Conservation (phyloP, 129 eudicot genomes). For the Helianthus tuberosus region DNA sequence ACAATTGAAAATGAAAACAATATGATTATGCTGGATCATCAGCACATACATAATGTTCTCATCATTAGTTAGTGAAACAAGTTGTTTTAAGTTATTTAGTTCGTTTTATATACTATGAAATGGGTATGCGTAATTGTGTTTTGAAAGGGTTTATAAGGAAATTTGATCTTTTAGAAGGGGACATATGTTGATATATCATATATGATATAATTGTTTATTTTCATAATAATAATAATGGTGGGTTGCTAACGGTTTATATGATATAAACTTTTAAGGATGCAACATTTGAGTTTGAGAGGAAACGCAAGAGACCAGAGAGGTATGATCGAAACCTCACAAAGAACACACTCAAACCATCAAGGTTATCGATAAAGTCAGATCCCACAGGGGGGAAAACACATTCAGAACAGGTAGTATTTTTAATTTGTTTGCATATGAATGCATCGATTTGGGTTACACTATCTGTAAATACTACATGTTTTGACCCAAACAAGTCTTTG, state of each 20-base stretch:
- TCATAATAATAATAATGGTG: not conserved
- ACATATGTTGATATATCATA: not conserved
- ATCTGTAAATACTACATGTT: not conserved
- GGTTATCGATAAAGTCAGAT: conserved; percentile 49
- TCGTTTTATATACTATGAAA: too few relatives aligned
- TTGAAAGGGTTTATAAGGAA: too few relatives aligned
- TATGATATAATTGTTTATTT: not conserved
- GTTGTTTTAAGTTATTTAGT: not conserved
- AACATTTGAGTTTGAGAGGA: conserved; percentile 96
- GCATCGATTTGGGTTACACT: not conserved
- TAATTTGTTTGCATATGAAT: not conserved
- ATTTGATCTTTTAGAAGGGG: not conserved
- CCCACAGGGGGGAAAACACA: conserved; percentile 51
- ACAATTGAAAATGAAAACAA: not conserved
- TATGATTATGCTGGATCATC: not conserved
- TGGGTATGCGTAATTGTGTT: not conserved
- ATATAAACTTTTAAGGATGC: conserved; percentile 52
- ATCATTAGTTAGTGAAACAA: not conserved
- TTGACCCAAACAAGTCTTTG: not conserved
- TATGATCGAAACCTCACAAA: too few relatives aligned
- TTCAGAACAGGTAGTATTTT: conserved; percentile 43
- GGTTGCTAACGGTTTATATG: not conserved
- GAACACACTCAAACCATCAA: too few relatives aligned
- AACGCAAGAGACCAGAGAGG: conserved; percentile 95
- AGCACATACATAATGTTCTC: not conserved